Conservation (phyloP, 495 filamentous ascomycete species). For the Penicillium egyptiacum region DNA sequence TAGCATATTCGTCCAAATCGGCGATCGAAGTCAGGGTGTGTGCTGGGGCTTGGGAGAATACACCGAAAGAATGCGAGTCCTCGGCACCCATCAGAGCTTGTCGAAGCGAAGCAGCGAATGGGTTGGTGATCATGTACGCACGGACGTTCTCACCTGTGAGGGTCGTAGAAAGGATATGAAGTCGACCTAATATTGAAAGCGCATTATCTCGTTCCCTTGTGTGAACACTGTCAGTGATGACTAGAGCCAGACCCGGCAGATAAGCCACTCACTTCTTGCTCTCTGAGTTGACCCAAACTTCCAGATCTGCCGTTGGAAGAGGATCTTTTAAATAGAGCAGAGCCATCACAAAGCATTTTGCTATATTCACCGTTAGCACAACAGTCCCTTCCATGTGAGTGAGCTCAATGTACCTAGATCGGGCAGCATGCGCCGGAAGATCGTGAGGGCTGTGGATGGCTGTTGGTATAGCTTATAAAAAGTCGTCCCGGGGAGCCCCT, state of each 20-base stretch:
- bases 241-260: constrained; percentile 3
- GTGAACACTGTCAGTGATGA: constrained; percentile 6
- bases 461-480: constrained; percentile 91
- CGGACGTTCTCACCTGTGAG: constrained; percentile 58
- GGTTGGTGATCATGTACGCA: constrained; percentile 68
- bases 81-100: constrained; percentile 85
- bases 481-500: constrained; percentile 82
- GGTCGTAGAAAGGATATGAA: constrained; percentile 73
- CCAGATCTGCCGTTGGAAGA: constrained; percentile 70
- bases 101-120: constrained; percentile 73
- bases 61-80: constrained; percentile 82
- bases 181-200: constrained; percentile 71
- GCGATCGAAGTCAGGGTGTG: constrained; percentile 58
- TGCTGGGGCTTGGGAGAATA: constrained; percentile 64
- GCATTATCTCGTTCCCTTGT: constrained; percentile 76
- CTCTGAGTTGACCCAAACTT: constrained; percentile 76
- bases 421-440: constrained; percentile 96
- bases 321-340: constrained; percentile 83
- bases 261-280: constrained; percentile 57
- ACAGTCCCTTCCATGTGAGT: constrained; percentile 6
- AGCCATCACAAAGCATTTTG: constrained; percentile 93
- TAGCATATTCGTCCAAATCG: constrained; percentile 83
- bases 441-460: constrained; percentile 90
- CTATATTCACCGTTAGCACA: constrained; percentile 48
- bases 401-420: constrained; percentile 66